Base-by-base conservation (phyloP, 2,329 filamentous ascomycete species). In the Xylariaceae sp. region DNA sequence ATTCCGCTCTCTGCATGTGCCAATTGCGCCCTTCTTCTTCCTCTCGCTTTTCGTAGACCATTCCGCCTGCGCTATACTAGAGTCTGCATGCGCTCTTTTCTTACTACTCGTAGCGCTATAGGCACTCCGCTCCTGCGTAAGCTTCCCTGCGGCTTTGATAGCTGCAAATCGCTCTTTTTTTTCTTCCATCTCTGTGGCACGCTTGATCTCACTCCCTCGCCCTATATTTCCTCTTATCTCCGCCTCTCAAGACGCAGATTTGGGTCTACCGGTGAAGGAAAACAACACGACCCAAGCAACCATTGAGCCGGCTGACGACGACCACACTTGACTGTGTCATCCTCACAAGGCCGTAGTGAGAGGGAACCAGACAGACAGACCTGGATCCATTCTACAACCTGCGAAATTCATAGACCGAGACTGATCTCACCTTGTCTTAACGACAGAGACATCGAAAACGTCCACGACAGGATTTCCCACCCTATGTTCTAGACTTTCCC, bases 381-480 rank as follows among this genome's bases (percentile, higher is more conserved):
- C 23, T 30, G 23, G 23, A 30, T 30, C 4, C 23, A 30, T 30
- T 30, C 23, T 4, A 5, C 23, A 30, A 30, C 4, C 23, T 30
- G 11, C 37, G 23, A 51, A 30, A 44, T 18, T 39, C 18, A 39
- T 48, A 44, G 44, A 55, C 55, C 53, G 56, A 61, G 55, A 63
- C 56, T 18, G 34, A 51, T 51, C 50, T 41, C 55, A 41, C 52
- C 17, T 55, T 65, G 61, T 63, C 59, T 65, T 49, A 30, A 63
- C 58, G 53, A 56, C 23, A 30, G 18, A 49, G n/a, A 55, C 54
- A n/a, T 44, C 55, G 23, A 30, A 45, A 18, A 60, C 58, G 17
- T 15, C 41, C 45, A 50, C 54, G 34, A 35, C 51, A 23, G 55
- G 13, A 17, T 10, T 52, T 48, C 41, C 10, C 34, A 51, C 48